Conservation (phyloP, 345 rosid genomes). For the Lumnitzera racemosa region DNA sequence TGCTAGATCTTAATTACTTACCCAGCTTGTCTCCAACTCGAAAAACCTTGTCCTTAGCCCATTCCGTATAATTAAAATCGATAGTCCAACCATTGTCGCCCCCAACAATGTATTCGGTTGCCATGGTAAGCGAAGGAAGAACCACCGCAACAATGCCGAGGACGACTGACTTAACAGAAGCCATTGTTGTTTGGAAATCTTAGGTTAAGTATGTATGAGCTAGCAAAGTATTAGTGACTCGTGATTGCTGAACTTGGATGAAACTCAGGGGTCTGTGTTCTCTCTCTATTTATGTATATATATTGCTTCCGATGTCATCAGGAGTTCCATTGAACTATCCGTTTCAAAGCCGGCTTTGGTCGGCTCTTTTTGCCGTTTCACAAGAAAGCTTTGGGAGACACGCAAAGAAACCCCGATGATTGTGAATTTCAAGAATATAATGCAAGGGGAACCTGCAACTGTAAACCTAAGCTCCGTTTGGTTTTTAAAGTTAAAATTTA, state of each 20-base stretch:
- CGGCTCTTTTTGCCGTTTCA: no score
- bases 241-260: neutral
- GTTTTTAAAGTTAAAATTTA: no score
- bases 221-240: neutral
- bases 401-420: no score
- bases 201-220: neutral
- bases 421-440: no score
- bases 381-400: no score
- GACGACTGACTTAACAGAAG: slow-evolving; percentile 6
- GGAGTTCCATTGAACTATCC: no score
- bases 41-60: slow-evolving; percentile 21
- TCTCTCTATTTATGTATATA: no score
- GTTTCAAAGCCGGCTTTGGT: no score
- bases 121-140: slow-evolving; percentile 10
- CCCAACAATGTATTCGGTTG: slow-evolving; percentile 22
- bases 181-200: slow-evolving; percentile 10
- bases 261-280: no score
- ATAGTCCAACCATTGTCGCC: slow-evolving; percentile 25
- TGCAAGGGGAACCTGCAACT: no score
- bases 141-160: slow-evolving; percentile 9
- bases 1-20: neutral
- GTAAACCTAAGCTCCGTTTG: no score
- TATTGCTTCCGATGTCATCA: no score
- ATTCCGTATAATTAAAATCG: slow-evolving; percentile 19
- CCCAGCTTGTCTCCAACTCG: slow-evolving; percentile 28